Percentiles rank a stretch among this genome's conserved stretches.
Conservation (phyloP, 2,329 filamentous ascomycete species). For the Exophiala alcalophila region DNA sequence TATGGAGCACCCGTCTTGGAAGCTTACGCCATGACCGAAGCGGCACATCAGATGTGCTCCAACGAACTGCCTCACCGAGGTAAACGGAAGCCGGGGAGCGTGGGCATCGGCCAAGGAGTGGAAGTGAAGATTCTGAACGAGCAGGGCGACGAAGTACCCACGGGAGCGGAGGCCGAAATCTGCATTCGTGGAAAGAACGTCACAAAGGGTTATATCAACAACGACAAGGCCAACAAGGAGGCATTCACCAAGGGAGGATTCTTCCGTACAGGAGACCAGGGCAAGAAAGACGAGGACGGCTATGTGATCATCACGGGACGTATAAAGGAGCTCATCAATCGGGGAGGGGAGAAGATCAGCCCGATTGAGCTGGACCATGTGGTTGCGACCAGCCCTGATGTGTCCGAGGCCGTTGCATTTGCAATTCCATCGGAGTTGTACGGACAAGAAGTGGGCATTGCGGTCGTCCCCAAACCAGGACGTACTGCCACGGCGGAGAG, state of each 20-base stretch:
- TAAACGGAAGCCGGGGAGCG: conserved; percentile 75
- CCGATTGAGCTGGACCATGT: conserved; percentile 85
- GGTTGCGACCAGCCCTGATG: conserved; percentile 67
- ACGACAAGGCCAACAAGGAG: conserved; percentile 68
- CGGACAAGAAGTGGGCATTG: conserved; percentile 76
- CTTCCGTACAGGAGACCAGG: conserved; percentile 86
- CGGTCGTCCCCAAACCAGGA: conserved; percentile 69
- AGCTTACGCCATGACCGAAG: conserved; percentile 91
- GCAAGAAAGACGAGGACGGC: conserved; percentile 73
- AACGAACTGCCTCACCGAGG: conserved; percentile 64
- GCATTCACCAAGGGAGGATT: conserved; percentile 74
- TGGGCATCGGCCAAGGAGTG: conserved; percentile 79
- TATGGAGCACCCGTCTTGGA: conserved; percentile 80
- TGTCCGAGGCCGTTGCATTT: conserved; percentile 79
- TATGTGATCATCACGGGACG: conserved; percentile 85
- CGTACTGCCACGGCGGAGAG: conserved; percentile 56
- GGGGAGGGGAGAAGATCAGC: conserved; percentile 84
- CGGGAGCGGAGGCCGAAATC: conserved; percentile 74
- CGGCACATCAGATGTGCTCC: conserved; percentile 53
- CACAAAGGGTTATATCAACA: conserved; percentile 82
- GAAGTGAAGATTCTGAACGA: conserved; percentile 74
- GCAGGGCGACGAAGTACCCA: conserved; percentile 63
- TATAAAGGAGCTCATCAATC: conserved; percentile 89
- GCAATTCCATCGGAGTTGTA: conserved; percentile 79
- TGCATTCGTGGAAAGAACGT: conserved; percentile 80